Percentiles rank a stretch among this genome's conserved stretches.
These are phyloP conservation scores for Neurospora sp. DNA, from an alignment of 2,329 filamentous ascomycete species.

Conservation along the genomic window DNA sequence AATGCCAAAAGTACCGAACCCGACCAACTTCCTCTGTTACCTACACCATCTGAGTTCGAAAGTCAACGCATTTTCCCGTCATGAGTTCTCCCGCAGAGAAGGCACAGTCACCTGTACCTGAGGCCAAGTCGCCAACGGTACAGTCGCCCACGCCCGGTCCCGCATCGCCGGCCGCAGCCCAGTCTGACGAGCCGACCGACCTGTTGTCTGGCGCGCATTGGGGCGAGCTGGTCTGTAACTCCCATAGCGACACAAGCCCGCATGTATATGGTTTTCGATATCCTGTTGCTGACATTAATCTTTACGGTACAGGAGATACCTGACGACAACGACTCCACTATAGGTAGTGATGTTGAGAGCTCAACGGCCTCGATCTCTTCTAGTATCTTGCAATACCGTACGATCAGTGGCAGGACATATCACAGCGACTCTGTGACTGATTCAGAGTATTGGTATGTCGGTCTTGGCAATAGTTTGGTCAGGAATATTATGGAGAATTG, in stretches of 20 bases:
- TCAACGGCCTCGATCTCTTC: constrained; percentile 4
- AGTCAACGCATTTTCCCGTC: neutral
- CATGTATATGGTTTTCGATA: neutral
- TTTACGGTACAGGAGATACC: neutral
- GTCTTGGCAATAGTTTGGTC: neutral
- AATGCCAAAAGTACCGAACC: neutral
- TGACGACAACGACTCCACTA: neutral
- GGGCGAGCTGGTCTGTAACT: neutral
- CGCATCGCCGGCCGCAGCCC: neutral
- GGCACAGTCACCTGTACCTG: neutral
- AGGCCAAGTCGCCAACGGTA: neutral
- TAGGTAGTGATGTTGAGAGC: neutral
- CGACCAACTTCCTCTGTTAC: neutral
- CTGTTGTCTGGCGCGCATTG: neutral
- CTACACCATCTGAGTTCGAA: neutral
- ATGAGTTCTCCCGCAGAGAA: neutral
- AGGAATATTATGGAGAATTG: too few relatives aligned
- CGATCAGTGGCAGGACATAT: constrained; percentile 5
- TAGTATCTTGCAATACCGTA: constrained; percentile 11
- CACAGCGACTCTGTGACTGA: neutral
- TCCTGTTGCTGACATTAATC: neutral
- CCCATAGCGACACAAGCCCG: neutral
- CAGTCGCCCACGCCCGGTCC: neutral
- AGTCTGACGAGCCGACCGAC: neutral
- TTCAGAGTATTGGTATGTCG: neutral